A percentile compares a stretch with the other conserved stretches of the same genome.
Conservation (phyloP, 2,329 filamentous ascomycete genomes). For the Paraconiothyrium brasiliense region DNA sequence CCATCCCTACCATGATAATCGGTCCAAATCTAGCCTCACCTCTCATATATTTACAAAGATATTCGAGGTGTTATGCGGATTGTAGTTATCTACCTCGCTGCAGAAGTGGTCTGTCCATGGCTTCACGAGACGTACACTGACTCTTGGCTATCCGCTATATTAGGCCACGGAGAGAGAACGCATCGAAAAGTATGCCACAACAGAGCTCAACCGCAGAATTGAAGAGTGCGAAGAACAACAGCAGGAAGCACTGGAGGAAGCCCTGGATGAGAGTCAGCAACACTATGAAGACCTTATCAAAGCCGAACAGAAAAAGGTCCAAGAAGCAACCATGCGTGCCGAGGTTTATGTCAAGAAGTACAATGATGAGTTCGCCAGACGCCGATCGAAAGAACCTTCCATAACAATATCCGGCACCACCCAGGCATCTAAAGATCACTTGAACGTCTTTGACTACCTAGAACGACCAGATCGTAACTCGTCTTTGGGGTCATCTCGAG, state of each 20-base stretch:
- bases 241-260: conserved; percentile 3
- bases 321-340: conserved; percentile 7
- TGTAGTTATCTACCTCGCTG: background rate
- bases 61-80: background rate
- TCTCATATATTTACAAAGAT: background rate
- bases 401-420: background rate
- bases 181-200: background rate
- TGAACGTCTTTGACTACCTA: conserved; percentile 1
- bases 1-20: background rate
- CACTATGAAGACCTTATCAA: background rate
- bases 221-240: conserved; percentile 6
- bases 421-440: background rate
- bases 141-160: background rate
- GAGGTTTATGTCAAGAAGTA: conserved; percentile 3
- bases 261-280: background rate
- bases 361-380: conserved; percentile 1
- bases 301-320: conserved; percentile 3
- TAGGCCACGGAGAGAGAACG: conserved; percentile 7
- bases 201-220: background rate
- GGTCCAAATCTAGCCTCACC: too few species aligned
- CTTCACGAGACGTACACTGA: background rate
- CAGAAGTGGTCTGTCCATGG: background rate
- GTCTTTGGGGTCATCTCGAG: background rate
- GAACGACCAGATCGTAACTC: conserved; percentile 1
- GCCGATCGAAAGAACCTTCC: background rate